Evolutionary conservation across 2,329 filamentous ascomycete genomes (phyloP).

Genomic region (Paraconiothyrium brasiliense): DNA sequence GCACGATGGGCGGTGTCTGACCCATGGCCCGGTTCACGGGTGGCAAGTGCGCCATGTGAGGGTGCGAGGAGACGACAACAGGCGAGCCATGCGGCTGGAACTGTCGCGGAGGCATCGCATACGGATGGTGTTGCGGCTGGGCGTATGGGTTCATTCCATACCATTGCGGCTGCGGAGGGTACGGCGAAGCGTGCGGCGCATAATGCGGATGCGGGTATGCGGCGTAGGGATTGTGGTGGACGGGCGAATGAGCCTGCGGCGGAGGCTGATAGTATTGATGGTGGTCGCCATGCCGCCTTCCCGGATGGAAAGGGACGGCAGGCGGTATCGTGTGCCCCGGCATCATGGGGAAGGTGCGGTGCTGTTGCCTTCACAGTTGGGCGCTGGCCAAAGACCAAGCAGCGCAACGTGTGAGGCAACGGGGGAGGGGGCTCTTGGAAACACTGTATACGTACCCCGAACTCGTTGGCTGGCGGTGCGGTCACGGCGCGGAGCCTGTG

Average conservation of each 20-base stretch:
- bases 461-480: slow-evolving; percentile 12
- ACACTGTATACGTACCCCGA: slow-evolving; percentile 15
- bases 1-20: slow-evolving; percentile 49
- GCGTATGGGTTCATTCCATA: slow-evolving; percentile 48
- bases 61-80: slow-evolving; percentile 58
- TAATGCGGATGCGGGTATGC: slow-evolving; percentile 52
- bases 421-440: slow-evolving; percentile 19
- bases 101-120: slow-evolving; percentile 50
- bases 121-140: slow-evolving; percentile 50
- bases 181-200: slow-evolving; percentile 48
- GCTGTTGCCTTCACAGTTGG: slow-evolving; percentile 51
- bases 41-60: slow-evolving; percentile 59
- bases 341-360: slow-evolving; percentile 75
- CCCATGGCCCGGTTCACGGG: slow-evolving; percentile 51
- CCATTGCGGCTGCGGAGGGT: slow-evolving; percentile 52
- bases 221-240: slow-evolving; percentile 50
- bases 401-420: slow-evolving; percentile 52
- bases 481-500: slow-evolving; percentile 24
- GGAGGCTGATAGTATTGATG: slow-evolving; percentile 45
- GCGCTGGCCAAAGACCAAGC: slow-evolving; percentile 50
- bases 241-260: slow-evolving; percentile 49
- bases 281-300: slow-evolving; percentile 53
- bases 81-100: slow-evolving; percentile 54
- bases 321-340: slow-evolving; percentile 65
- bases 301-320: slow-evolving; percentile 50